Evolutionary conservation across 495 filamentous ascomycete genomes (phyloP).

Genomic region (Paragyromitra xinjiangensis): DNA sequence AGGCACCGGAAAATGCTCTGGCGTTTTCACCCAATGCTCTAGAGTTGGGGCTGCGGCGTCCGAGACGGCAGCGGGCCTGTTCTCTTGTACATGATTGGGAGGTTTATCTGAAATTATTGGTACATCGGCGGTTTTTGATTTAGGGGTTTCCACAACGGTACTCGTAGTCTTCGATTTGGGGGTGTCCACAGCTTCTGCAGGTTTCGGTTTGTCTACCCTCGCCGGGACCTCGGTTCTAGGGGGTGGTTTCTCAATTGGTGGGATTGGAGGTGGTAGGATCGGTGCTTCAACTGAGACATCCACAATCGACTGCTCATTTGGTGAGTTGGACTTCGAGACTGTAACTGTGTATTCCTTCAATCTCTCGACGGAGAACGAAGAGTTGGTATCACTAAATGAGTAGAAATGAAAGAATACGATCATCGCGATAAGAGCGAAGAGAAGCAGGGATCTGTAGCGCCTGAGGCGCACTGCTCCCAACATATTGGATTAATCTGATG

Average conservation of each 20-base stretch:
- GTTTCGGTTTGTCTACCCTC: slow-evolving; percentile 16
- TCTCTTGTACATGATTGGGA: slow-evolving; percentile 8
- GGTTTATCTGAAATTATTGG: background rate
- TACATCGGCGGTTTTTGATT: slow-evolving; percentile 13
- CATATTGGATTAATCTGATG: slow-evolving; percentile 25
- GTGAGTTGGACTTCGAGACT: slow-evolving; percentile 11
- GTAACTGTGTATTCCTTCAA: slow-evolving; percentile 31
- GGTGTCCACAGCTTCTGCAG: slow-evolving; percentile 5
- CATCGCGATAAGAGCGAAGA: slow-evolving; percentile 46
- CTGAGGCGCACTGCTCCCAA: slow-evolving; percentile 51
- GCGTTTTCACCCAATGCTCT: slow-evolving; percentile 73
- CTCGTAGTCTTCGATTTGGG: slow-evolving; percentile 5
- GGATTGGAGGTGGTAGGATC: slow-evolving; percentile 42
- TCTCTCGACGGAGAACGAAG: slow-evolving; percentile 43
- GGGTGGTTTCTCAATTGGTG: slow-evolving; percentile 45
- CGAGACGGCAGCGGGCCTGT: slow-evolving; percentile 6
- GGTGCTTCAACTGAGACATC: slow-evolving; percentile 30
- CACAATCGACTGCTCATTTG: slow-evolving; percentile 30
- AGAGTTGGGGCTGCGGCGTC: background rate
- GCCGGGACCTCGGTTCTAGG: slow-evolving; percentile 34
- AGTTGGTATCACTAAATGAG: slow-evolving; percentile 45
- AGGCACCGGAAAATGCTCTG: slow-evolving; percentile 78
- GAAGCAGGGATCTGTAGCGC: slow-evolving; percentile 49
- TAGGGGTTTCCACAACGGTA: slow-evolving; percentile 4
- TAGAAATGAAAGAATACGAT: slow-evolving; percentile 49